Evolutionary conservation across 257 asterid genomes (phyloP), one percentile per base, ranked within the genome.

Genomic region (Nicotiana tabacum): DNA sequence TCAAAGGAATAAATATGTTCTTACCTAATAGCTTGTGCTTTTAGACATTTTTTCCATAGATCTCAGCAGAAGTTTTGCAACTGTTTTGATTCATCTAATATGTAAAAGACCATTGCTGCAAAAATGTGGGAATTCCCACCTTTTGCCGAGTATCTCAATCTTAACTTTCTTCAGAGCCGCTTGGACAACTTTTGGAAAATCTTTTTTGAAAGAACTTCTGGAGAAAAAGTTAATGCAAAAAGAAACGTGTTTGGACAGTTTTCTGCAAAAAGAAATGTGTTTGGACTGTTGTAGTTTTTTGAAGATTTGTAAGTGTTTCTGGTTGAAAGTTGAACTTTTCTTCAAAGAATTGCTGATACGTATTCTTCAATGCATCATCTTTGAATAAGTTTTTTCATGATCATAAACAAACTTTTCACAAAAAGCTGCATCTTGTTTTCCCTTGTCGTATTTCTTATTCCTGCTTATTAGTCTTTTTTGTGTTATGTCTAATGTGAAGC

Each of bases 181-280:
- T 76, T 76, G 64, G 60, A 1, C 16, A 76, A 76, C 46, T 76
- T 48, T 51, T 51, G 46, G 64, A 76, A 43, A 8, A 3, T 17
- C 4, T 27, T 46, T 74, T 76, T 51, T 1, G 27, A 0, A 27
- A 51, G 6, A 46, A 72, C 61, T 12, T 72, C 46, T 39, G 39
- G 37, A 11, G 11, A 27, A 76, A 27, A 27, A 29, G 64, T 76
- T 46, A 48, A 76, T 51, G 80, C 46, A 24, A 24, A 53, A 27
- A 46, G 80, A 74, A 74, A 24, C 27, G 0, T 72, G 21, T 55
- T 30, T 74, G 62, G 43, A 46, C 51, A 24, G 39, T 21, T 74
- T 43, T 74, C 48, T 74, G 80, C 80, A 74, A 76, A 76, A 7
- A 24, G 64, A 48, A 7, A 76, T 48, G 80, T 51, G 80, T 51